Evolutionary conservation across 345 rosid genomes (phyloP).

Genomic region (Populus pruinosa): DNA sequence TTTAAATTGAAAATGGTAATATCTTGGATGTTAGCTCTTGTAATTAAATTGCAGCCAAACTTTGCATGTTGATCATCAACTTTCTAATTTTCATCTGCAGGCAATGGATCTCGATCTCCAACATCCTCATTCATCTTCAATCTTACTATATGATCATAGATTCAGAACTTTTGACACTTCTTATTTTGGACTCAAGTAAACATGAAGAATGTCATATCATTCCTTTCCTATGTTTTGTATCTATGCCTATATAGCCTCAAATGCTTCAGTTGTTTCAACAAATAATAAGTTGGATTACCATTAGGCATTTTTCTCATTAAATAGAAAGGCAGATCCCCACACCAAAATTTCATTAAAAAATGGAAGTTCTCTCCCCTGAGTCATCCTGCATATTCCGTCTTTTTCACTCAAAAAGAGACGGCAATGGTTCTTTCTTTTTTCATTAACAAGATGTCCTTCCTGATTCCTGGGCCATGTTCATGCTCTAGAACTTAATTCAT

Average conservation of each 20-base stretch:
- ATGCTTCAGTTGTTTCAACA: no score
- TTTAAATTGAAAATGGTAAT: neutral
- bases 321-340: no score
- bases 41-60: neutral
- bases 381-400: no score
- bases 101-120: slow-evolving; percentile 27
- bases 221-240: neutral
- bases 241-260: neutral
- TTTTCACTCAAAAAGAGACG: no score
- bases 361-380: neutral
- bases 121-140: slow-evolving; percentile 24
- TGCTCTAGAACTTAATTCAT: no score
- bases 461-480: no score
- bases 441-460: no score
- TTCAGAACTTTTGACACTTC: slow-evolving; percentile 20
- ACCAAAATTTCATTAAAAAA: no score
- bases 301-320: no score
- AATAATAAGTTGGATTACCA: no score
- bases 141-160: slow-evolving; percentile 27
- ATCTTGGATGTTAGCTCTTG: neutral
- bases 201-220: neutral
- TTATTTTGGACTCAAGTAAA: neutral
- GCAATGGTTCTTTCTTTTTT: no score
- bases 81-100: slow-evolving; percentile 16
- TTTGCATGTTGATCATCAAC: neutral